Conservation (phyloP, 2,329 filamentous ascomycete species). For the Aulographum hederae region DNA sequence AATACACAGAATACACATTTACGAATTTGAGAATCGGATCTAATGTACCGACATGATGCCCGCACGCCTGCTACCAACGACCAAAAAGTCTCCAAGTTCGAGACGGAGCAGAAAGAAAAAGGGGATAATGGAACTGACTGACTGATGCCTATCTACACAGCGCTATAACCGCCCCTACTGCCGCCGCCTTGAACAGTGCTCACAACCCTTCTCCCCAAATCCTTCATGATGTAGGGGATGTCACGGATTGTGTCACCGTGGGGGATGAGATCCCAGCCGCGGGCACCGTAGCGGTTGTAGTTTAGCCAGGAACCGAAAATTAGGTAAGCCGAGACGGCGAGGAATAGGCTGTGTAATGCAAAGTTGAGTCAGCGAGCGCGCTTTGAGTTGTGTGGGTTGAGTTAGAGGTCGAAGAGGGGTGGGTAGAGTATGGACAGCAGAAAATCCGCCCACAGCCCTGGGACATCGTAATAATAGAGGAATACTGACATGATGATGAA, state of each 20-base stretch:
- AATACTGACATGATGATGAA: slow-evolving; percentile 67
- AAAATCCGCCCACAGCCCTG: too few species aligned
- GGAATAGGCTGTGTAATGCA: slow-evolving; percentile 46
- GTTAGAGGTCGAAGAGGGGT: slow-evolving; percentile 1
- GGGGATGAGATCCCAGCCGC: slow-evolving; percentile 87
- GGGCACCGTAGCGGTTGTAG: slow-evolving; percentile 89
- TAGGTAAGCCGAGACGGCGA: slow-evolving; percentile 71
- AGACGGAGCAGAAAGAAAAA: too few species aligned
- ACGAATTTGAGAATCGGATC: too few species aligned
- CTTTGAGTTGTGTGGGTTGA: slow-evolving; percentile 1
- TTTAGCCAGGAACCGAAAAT: slow-evolving; percentile 98
- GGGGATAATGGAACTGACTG: too few species aligned
- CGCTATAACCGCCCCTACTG: slow-evolving; percentile 81
- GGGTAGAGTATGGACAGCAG: background rate
- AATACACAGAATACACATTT: too few species aligned
- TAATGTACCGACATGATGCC: too few species aligned
- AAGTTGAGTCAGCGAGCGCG: background rate
- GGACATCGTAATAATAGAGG: background rate
- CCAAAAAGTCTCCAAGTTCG: too few species aligned
- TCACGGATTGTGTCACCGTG: slow-evolving; percentile 87
- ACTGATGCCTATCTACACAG: too few species aligned
- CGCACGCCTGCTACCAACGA: too few species aligned
- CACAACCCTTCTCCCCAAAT: slow-evolving; percentile 63
- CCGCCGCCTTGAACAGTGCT: slow-evolving; percentile 73
- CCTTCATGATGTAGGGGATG: slow-evolving; percentile 77